A percentile compares a stretch with the other conserved stretches of the same genome.
Evolutionary conservation across 345 rosid genomes (phyloP).

Genomic region (Durio zibethinus): DNA sequence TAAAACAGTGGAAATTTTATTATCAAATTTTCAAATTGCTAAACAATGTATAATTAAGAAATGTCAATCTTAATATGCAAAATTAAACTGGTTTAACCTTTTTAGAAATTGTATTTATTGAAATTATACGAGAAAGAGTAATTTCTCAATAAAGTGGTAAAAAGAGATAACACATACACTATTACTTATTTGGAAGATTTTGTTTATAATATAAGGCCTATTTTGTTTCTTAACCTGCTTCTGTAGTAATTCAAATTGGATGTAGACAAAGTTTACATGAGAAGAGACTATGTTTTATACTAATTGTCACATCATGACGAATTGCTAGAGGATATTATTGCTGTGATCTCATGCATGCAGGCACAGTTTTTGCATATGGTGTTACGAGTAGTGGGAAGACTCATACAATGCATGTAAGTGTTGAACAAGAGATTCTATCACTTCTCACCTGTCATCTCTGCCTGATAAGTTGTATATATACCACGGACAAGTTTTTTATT

Average conservation of each 20-base stretch:
- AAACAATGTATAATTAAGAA: background rate
- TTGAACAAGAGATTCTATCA: background rate
- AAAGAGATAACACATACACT: background rate
- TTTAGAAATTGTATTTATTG: background rate
- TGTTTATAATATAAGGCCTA: background rate
- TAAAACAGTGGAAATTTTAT: background rate
- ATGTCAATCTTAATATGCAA: background rate
- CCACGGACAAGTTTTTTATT: background rate
- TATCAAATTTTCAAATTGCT: background rate
- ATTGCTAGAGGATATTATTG: conserved; percentile 10
- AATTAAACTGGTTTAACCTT: background rate
- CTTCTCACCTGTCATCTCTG: background rate
- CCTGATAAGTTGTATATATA: background rate
- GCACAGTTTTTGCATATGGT: conserved; percentile 97
- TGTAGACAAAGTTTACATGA: background rate
- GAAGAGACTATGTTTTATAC: background rate
- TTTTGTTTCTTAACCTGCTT: background rate
- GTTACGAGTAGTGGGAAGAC: conserved; percentile 97
- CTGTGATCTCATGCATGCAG: conserved; percentile 44
- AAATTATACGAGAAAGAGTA: background rate
- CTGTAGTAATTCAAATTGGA: background rate
- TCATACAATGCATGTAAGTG: conserved; percentile 95
- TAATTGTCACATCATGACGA: background rate
- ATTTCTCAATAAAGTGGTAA: background rate
- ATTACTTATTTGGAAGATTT: background rate